These are phyloP conservation scores for Paraphaeosphaeria sporulosa DNA, from an alignment of 2,329 filamentous ascomycete species.

Conservation along the genomic window DNA sequence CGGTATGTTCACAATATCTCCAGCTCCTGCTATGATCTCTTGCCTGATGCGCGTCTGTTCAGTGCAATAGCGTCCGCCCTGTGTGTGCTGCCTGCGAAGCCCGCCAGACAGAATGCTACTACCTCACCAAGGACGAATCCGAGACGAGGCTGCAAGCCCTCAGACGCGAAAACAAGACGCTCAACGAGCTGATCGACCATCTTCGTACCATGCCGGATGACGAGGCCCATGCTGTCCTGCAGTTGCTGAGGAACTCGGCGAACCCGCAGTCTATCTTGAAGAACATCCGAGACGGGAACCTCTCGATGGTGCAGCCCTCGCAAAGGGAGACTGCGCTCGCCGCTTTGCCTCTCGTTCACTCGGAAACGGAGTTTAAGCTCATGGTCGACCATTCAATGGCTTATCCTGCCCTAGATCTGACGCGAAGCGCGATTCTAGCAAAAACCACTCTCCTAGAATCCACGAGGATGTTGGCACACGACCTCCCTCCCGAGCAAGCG, in stretches of 20 bases:
- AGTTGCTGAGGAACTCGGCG: neutral
- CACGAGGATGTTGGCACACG: neutral
- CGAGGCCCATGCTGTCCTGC: conserved; percentile 2
- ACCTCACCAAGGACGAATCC: conserved; percentile 13
- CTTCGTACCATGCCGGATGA: conserved; percentile 6
- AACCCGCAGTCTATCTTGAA: conserved; percentile 8
- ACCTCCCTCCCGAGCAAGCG: neutral
- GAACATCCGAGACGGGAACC: conserved; percentile 4
- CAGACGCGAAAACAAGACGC: conserved; percentile 10
- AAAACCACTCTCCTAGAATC: conserved; percentile 3
- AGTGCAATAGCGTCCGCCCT: conserved; percentile 12
- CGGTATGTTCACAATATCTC: conserved; percentile 1
- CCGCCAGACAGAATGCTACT: conserved; percentile 11
- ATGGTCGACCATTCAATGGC: conserved; percentile 9
- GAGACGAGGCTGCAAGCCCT: conserved; percentile 12
- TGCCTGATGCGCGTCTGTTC: conserved; percentile 5
- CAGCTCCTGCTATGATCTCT: neutral
- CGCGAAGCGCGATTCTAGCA: neutral
- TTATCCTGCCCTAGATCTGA: conserved; percentile 10
- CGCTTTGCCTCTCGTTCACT: neutral
- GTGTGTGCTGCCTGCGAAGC: conserved; percentile 11
- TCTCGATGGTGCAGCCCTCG: conserved; percentile 3
- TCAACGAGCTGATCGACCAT: conserved; percentile 9
- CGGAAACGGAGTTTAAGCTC: conserved; percentile 8
- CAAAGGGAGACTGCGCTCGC: conserved; percentile 5